These are phyloP conservation scores for Conticribra guillardii DNA, from an alignment of 108 stramenopile genomes.

Conservation along the genomic window DNA sequence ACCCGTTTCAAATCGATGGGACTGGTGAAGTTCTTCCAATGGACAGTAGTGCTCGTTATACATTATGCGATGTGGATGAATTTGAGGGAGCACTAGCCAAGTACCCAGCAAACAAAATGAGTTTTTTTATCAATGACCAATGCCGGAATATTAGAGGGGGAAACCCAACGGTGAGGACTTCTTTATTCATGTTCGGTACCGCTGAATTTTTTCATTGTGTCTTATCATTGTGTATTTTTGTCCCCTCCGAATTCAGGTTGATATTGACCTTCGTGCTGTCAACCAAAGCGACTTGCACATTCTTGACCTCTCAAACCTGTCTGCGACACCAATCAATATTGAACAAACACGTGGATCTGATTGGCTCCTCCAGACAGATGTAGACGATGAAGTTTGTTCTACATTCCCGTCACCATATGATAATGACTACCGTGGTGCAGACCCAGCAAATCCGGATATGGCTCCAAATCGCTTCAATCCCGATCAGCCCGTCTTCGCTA, in stretches of 20 bases:
- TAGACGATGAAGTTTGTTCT: conserved; percentile 37
- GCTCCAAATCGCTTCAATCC: conserved; percentile 39
- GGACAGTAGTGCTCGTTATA: conserved; percentile 36
- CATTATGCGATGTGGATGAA: conserved; percentile 43
- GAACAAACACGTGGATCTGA: conserved; percentile 43
- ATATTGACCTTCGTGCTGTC: conserved; percentile 39
- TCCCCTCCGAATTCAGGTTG: conserved; percentile 2
- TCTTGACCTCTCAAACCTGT: conserved; percentile 31
- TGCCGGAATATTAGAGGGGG: conserved; percentile 22
- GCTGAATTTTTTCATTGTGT: too few species aligned
- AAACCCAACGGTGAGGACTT: conserved; percentile 36
- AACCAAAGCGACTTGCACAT: conserved; percentile 35
- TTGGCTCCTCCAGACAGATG: conserved; percentile 28
- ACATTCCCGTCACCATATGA: conserved; percentile 48
- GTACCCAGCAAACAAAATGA: conserved; percentile 30
- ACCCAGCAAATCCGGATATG: conserved; percentile 27
- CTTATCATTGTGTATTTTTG: too few species aligned
- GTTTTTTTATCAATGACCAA: conserved; percentile 17
- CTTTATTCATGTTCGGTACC: too few species aligned
- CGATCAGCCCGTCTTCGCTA: conserved; percentile 43
- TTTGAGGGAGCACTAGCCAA: conserved; percentile 23
- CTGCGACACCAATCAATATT: conserved; percentile 27
- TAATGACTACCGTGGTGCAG: conserved; percentile 50
- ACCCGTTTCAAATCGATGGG: conserved; percentile 25
- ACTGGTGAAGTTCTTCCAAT: conserved; percentile 39